phyloP scores from a whole-genome alignment of 129 eudicot genomes.

The Oenanthe sinensis region DNA sequence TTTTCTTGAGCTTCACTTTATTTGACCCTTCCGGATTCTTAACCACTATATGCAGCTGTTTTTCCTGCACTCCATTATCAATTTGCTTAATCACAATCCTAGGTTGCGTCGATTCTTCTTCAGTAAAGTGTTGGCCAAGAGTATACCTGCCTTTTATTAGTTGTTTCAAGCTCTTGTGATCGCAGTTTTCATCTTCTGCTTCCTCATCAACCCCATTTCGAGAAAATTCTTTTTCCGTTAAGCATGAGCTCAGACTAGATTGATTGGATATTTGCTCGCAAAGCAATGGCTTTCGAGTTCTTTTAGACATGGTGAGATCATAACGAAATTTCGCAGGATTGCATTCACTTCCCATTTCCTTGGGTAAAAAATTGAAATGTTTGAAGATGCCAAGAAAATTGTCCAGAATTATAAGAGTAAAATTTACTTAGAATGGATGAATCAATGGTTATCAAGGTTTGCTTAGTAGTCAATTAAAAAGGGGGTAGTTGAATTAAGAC shows the following conservation, averaged over 20 bases:
- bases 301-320: conserved; percentile 57
- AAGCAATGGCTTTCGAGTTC: conserved; percentile 43
- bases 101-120: conserved; percentile 32
- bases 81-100: not conserved
- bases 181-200: conserved; percentile 10
- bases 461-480: conserved; percentile 21
- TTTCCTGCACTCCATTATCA: conserved; percentile 2
- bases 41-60: conserved; percentile 38
- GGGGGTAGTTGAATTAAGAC: conserved; percentile 16
- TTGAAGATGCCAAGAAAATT: not conserved
- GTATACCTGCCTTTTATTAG: conserved; percentile 35
- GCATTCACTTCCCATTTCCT: conserved; percentile 45
- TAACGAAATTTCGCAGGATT: conserved; percentile 32
- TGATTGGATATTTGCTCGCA: conserved; percentile 1
- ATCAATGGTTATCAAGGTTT: conserved; percentile 15
- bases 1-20: conserved; percentile 28
- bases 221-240: conserved; percentile 7
- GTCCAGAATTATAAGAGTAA: not conserved
- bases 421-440: conserved; percentile 19
- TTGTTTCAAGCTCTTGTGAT: conserved; percentile 32
- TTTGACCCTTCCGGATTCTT: conserved; percentile 26
- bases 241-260: not conserved
- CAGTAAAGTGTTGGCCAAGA: conserved; percentile 48
- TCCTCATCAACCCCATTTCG: conserved; percentile 16
- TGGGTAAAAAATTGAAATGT: not conserved